Percentiles rank a stretch among this genome's conserved stretches.
phyloP scores from a whole-genome alignment of 2,329 filamentous ascomycete species.

The Diplocarpon mali region DNA sequence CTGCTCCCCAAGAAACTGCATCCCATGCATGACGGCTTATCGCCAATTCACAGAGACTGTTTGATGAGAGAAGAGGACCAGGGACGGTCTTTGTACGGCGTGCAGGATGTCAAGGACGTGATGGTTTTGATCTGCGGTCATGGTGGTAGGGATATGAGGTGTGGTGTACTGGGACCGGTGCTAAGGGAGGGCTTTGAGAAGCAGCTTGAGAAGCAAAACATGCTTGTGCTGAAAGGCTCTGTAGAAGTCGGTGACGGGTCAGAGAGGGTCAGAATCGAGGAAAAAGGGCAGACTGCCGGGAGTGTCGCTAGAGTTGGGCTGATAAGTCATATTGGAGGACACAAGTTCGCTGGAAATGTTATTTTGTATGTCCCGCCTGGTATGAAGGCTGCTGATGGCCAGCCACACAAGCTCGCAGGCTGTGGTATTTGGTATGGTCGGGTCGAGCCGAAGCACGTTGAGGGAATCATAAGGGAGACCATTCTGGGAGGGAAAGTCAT shows the following conservation, averaged over 20 bases:
- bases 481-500: slow-evolving; percentile 56
- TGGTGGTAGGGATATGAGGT: slow-evolving; percentile 68
- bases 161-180: slow-evolving; percentile 68
- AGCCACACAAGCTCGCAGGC: slow-evolving; percentile 49
- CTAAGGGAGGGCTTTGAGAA: slow-evolving; percentile 59
- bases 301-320: slow-evolving; percentile 47
- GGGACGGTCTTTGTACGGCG: slow-evolving; percentile 40
- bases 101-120: slow-evolving; percentile 53
- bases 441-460: slow-evolving; percentile 63
- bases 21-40: slow-evolving; percentile 44
- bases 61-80: slow-evolving; percentile 40
- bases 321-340: slow-evolving; percentile 73
- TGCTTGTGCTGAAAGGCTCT: slow-evolving; percentile 37
- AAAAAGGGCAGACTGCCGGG: slow-evolving; percentile 16
- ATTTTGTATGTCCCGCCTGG: slow-evolving; percentile 65
- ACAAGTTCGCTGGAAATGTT: slow-evolving; percentile 79
- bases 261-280: slow-evolving; percentile 32
- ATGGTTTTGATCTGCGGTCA: slow-evolving; percentile 86
- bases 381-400: slow-evolving; percentile 30
- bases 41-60: slow-evolving; percentile 44
- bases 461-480: slow-evolving; percentile 65
- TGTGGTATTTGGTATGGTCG: slow-evolving; percentile 75
- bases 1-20: slow-evolving; percentile 54
- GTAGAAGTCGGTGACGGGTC: slow-evolving; percentile 22
- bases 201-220: slow-evolving; percentile 39